Evolutionary conservation across 768 basidiomycete genomes (phyloP).

Genomic region (Solioccasus polychromus): DNA sequence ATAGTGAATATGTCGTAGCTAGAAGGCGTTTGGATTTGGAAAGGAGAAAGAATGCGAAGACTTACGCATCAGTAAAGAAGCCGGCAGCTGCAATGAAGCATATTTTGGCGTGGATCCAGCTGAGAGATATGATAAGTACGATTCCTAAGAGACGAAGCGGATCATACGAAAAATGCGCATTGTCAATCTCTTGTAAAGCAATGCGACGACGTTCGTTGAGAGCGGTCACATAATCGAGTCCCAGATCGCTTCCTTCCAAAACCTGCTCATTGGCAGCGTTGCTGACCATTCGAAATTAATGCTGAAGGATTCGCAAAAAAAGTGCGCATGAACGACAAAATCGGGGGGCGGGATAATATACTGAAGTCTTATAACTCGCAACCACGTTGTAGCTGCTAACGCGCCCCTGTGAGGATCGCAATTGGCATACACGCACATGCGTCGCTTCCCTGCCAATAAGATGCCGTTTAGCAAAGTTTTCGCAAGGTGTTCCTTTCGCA

Average conservation of each 20-base stretch:
- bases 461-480: no score
- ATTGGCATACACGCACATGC: slow-evolving; percentile 25
- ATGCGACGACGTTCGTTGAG: slow-evolving; percentile 71
- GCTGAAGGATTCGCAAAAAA: neutral
- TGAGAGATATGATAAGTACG: slow-evolving; percentile 22
- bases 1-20: slow-evolving; percentile 85
- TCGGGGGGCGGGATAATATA: neutral
- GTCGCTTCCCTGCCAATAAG: slow-evolving; percentile 10
- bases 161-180: slow-evolving; percentile 75
- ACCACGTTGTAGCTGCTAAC: slow-evolving; percentile 3
- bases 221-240: slow-evolving; percentile 8
- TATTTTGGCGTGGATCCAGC: slow-evolving; percentile 82
- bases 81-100: slow-evolving; percentile 69
- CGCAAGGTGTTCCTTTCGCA: no score
- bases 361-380: slow-evolving; percentile 15
- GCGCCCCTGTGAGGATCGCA: slow-evolving; percentile 4
- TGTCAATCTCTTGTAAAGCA: slow-evolving; percentile 81
- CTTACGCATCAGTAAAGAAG: slow-evolving; percentile 84
- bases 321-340: neutral
- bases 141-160: neutral
- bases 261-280: slow-evolving; percentile 1
- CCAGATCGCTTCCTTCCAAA: neutral
- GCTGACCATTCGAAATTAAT: slow-evolving; percentile 12
- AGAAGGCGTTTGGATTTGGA: slow-evolving; percentile 1
- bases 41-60: slow-evolving; percentile 8